These are phyloP conservation scores for Diaporthe eres DNA, from an alignment of 2,329 filamentous ascomycete genomes.

Conservation along the genomic window DNA sequence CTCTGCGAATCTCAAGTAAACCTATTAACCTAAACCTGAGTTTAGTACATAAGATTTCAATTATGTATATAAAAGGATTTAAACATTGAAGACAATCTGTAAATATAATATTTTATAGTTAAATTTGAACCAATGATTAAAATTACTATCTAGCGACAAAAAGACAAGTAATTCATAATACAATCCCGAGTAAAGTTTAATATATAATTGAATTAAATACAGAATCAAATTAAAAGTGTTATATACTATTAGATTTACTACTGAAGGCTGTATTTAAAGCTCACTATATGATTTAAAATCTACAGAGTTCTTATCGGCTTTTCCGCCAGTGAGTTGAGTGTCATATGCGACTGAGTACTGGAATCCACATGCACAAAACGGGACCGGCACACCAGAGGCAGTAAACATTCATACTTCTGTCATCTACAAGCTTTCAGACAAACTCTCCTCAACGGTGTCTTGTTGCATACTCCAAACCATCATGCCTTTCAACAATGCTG, in stretches of 20 bases:
- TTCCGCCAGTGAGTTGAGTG: background rate
- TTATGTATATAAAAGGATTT: background rate
- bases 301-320: background rate
- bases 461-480: background rate
- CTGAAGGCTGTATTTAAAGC: background rate
- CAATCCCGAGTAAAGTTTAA: background rate
- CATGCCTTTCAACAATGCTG: conserved; percentile 28
- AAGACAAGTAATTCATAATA: background rate
- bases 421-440: background rate
- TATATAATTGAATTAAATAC: background rate
- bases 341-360: background rate
- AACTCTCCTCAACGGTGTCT: background rate
- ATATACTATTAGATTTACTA: background rate
- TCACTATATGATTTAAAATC: background rate
- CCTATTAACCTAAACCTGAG: background rate
- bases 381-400: background rate
- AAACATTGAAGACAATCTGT: no score
- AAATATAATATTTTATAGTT: background rate
- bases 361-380: conserved; percentile 2
- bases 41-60: background rate
- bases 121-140: background rate
- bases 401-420: background rate
- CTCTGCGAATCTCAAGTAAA: background rate
- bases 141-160: background rate
- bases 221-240: no score